phyloP scores from a whole-genome alignment of 495 filamentous ascomycete genomes.

The Bacidia gigantensis region DNA sequence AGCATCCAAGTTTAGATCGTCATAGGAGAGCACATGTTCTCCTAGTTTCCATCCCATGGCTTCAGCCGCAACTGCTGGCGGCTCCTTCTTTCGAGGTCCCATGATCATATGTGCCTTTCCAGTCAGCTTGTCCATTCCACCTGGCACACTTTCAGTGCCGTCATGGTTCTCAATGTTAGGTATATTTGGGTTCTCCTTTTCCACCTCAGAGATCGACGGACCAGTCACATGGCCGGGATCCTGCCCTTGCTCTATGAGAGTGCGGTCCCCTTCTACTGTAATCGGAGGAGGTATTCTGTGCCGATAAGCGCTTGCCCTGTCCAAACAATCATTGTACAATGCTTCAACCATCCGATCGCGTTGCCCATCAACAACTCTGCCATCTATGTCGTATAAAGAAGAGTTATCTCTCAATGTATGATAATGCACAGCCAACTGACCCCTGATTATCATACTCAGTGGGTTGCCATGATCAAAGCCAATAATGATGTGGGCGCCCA shows the following conservation, averaged over 20 bases:
- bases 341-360: slow-evolving; percentile 74
- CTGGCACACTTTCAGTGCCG: slow-evolving; percentile 39
- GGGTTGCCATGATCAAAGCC: slow-evolving; percentile 95
- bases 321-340: slow-evolving; percentile 86
- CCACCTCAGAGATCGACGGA: slow-evolving; percentile 25
- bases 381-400: slow-evolving; percentile 81
- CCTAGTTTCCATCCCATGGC: slow-evolving; percentile 72
- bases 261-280: slow-evolving; percentile 72
- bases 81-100: slow-evolving; percentile 42
- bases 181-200: slow-evolving; percentile 28
- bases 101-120: slow-evolving; percentile 46
- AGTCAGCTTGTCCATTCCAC: slow-evolving; percentile 43
- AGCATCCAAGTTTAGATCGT: slow-evolving; percentile 60
- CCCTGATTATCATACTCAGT: slow-evolving; percentile 74
- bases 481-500: slow-evolving; percentile 95
- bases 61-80: slow-evolving; percentile 54
- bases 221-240: slow-evolving; percentile 63
- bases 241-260: slow-evolving; percentile 67
- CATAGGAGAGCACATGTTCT: slow-evolving; percentile 43
- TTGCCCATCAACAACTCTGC: slow-evolving; percentile 61
- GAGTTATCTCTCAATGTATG: slow-evolving; percentile 73
- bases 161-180: slow-evolving; percentile 12
- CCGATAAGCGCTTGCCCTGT: slow-evolving; percentile 79
- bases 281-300: slow-evolving; percentile 52
- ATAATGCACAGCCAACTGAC: slow-evolving; percentile 78